Evolutionary conservation across 2,329 filamentous ascomycete species (phyloP).

Genomic region (Phialocephala sp.): DNA sequence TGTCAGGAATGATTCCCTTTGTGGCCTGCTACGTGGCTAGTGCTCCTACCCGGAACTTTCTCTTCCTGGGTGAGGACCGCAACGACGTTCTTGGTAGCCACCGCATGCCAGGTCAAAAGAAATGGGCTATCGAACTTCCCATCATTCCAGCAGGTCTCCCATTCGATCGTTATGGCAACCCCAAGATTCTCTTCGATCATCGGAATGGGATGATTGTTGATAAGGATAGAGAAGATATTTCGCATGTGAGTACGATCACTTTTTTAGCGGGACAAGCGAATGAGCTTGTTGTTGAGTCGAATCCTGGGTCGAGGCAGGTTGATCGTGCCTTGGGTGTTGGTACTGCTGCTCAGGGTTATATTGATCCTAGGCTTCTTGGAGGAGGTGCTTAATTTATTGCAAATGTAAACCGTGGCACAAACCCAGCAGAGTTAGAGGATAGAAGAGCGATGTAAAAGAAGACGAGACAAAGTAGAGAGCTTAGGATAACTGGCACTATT

Average conservation of each 20-base stretch:
- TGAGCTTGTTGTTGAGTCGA: neutral
- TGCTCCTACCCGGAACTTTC: slow-evolving; percentile 45
- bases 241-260: slow-evolving; percentile 2
- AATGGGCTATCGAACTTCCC: slow-evolving; percentile 27
- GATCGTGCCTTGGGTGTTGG: neutral
- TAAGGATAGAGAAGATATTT: slow-evolving; percentile 17
- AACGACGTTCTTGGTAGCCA: slow-evolving; percentile 50
- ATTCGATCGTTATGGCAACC: slow-evolving; percentile 23
- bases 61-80: slow-evolving; percentile 52
- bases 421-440: no score
- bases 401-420: no score
- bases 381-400: neutral
- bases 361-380: neutral
- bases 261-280: neutral
- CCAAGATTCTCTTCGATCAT: slow-evolving; percentile 28
- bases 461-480: no score
- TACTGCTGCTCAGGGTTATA: neutral
- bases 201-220: slow-evolving; percentile 25
- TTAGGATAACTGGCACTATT: no score
- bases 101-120: slow-evolving; percentile 47
- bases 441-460: no score
- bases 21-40: slow-evolving; percentile 49
- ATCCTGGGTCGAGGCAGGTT: slow-evolving; percentile 9
- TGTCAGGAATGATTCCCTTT: slow-evolving; percentile 52
- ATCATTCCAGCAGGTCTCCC: neutral